phyloP scores from a whole-genome alignment of 306 rosid species.

The Pachyrhizus erosus region DNA sequence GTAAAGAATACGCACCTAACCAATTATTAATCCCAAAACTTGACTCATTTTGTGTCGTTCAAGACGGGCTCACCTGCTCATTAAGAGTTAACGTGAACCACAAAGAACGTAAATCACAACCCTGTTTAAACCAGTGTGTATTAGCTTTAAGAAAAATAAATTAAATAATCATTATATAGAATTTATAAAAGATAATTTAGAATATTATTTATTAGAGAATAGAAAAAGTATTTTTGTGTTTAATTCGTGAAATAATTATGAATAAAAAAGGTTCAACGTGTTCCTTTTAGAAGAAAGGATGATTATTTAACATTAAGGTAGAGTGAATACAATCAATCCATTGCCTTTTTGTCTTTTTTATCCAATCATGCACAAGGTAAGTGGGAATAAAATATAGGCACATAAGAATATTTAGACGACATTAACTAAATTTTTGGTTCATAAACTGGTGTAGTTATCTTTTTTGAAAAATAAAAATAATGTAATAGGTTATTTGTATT shows the following conservation, averaged over 20 bases:
- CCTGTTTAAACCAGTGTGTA: not conserved
- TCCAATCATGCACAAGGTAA: not conserved
- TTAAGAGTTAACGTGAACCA: not conserved
- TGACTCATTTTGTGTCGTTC: not conserved
- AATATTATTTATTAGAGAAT: not conserved
- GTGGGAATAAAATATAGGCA: not conserved
- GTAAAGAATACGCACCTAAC: constrained; percentile 9
- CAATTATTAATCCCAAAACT: not conserved
- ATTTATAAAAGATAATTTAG: too few species aligned
- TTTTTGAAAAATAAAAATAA: too few species aligned
- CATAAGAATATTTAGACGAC: not conserved
- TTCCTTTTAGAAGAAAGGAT: not conserved
- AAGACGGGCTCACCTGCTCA: not conserved
- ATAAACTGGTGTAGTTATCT: too few species aligned
- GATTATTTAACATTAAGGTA: not conserved
- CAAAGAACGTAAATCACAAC: not conserved
- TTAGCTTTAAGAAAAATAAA: not conserved
- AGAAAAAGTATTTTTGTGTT: not conserved
- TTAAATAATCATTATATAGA: not conserved
- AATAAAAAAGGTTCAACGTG: not conserved
- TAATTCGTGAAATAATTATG: not conserved
- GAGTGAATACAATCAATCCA: not conserved
- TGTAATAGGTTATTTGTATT: too few species aligned
- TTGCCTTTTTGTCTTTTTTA: not conserved
- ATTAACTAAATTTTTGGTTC: not conserved